Conservation (phyloP, 257 asterid genomes). For the Fraxinus anomala region DNA sequence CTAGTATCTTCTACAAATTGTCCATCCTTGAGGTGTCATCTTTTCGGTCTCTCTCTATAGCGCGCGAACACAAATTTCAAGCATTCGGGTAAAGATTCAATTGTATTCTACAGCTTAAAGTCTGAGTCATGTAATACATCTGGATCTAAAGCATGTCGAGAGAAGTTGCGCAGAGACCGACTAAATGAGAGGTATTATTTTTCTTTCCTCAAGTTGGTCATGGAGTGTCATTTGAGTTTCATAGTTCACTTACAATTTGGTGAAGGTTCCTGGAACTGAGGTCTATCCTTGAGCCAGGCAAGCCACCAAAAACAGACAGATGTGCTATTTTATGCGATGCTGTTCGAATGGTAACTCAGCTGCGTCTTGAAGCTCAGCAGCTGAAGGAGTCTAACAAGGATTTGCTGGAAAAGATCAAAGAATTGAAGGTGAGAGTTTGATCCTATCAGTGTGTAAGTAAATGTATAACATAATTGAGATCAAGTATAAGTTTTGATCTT, state of each 20-base stretch:
- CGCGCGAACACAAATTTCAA: background rate
- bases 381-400: constrained; percentile 34
- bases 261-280: constrained; percentile 35
- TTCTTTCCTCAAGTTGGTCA: background rate
- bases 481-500: background rate
- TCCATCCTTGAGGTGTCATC: background rate
- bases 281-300: constrained; percentile 33
- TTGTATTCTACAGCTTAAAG: constrained; percentile 27
- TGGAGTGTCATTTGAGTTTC: background rate
- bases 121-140: constrained; percentile 18
- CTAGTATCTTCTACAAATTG: too few species aligned
- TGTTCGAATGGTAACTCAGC: constrained; percentile 29
- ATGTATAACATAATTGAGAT: background rate
- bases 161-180: constrained; percentile 33
- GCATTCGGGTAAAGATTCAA: background rate
- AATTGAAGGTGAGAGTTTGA: constrained; percentile 28
- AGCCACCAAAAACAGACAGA: constrained; percentile 36
- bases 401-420: constrained; percentile 32
- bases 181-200: constrained; percentile 35
- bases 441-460: background rate
- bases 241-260: background rate
- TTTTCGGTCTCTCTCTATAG: background rate
- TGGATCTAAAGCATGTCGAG: constrained; percentile 34
- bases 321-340: constrained; percentile 31
- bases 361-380: constrained; percentile 30